Percentiles rank a stretch among this genome's conserved stretches.
These are phyloP conservation scores for Arachnomyces sp. DNA, from an alignment of 2,329 filamentous ascomycete genomes.

Conservation along the genomic window DNA sequence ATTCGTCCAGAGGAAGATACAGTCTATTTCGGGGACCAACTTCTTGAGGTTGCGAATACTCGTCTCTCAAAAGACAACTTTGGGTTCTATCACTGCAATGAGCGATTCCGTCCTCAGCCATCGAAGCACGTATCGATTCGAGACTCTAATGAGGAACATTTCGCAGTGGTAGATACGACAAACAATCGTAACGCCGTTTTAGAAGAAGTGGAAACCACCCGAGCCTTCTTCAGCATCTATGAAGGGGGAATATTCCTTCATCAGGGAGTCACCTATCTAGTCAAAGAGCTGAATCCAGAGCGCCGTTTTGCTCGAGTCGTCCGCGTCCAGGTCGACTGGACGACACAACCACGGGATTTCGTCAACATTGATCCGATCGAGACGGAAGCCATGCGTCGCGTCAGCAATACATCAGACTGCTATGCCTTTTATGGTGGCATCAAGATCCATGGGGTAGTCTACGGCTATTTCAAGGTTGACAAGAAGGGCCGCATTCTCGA, in stretches of 20 bases:
- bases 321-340: constrained; percentile 88
- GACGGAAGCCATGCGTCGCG: constrained; percentile 75
- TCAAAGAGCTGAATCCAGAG: constrained; percentile 79
- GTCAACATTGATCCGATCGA: constrained; percentile 92
- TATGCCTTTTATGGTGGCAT: constrained; percentile 81
- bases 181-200: constrained; percentile 70
- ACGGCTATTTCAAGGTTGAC: constrained; percentile 97
- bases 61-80: constrained; percentile 65
- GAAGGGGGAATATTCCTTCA: constrained; percentile 96
- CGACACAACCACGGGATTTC: constrained; percentile 82
- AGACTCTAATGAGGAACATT: constrained; percentile 84
- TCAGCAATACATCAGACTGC: constrained; percentile 51
- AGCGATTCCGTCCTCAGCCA: constrained; percentile 77
- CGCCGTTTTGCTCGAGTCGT: constrained; percentile 79
- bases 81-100: constrained; percentile 85
- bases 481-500: constrained; percentile 77
- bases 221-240: constrained; percentile 94
- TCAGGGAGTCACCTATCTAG: constrained; percentile 86
- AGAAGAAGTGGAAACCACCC: constrained; percentile 90
- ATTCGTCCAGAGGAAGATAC: constrained; percentile 70
- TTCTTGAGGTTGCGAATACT: constrained; percentile 64
- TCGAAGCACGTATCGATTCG: constrained; percentile 79
- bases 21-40: constrained; percentile 68
- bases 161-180: constrained; percentile 81
- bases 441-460: constrained; percentile 79